A percentile compares a stretch with the other conserved stretches of the same genome.
Evolutionary conservation across 352 stramenopile genomes (phyloP).

Genomic region (Globisporangium alternatum): DNA sequence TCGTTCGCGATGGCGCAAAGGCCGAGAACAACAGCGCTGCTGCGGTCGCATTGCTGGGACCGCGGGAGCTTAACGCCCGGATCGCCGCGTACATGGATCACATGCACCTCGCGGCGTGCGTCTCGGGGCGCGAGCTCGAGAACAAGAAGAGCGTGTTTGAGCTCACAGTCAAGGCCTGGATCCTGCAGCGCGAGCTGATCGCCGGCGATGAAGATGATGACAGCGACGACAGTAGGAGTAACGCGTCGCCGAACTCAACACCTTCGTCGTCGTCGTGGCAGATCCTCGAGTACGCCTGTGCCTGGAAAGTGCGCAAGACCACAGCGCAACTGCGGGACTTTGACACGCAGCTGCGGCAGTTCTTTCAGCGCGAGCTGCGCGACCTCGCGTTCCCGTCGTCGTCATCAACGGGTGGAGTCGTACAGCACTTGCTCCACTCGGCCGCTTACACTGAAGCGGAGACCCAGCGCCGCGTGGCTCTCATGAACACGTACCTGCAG

Average conservation of each 20-base stretch:
- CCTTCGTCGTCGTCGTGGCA: conserved; percentile 33
- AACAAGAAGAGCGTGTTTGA: conserved; percentile 41
- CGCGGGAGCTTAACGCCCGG: conserved; percentile 36
- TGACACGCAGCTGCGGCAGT: conserved; percentile 46
- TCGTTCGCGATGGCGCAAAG: conserved; percentile 5
- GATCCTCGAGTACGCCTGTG: conserved; percentile 62
- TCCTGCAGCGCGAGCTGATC: conserved; percentile 53
- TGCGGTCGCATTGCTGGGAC: conserved; percentile 18
- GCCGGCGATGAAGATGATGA: conserved; percentile 16
- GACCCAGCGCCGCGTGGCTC: conserved; percentile 31
- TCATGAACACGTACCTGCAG: conserved; percentile 52
- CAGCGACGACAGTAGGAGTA: not conserved
- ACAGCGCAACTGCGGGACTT: conserved; percentile 45
- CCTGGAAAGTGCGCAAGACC: conserved; percentile 48
- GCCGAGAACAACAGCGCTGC: not conserved
- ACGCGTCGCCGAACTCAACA: not conserved
- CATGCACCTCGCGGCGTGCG: conserved; percentile 45
- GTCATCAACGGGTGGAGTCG: conserved; percentile 16
- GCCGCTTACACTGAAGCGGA: conserved; percentile 27
- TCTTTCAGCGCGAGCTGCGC: conserved; percentile 40
- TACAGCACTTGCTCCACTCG: conserved; percentile 30
- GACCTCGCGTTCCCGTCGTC: conserved; percentile 44
- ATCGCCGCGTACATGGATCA: conserved; percentile 45
- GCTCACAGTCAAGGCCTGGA: conserved; percentile 55
- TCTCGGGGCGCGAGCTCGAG: conserved; percentile 28